phyloP scores from a whole-genome alignment of 352 stramenopile species.

The Pythium chondricola region DNA sequence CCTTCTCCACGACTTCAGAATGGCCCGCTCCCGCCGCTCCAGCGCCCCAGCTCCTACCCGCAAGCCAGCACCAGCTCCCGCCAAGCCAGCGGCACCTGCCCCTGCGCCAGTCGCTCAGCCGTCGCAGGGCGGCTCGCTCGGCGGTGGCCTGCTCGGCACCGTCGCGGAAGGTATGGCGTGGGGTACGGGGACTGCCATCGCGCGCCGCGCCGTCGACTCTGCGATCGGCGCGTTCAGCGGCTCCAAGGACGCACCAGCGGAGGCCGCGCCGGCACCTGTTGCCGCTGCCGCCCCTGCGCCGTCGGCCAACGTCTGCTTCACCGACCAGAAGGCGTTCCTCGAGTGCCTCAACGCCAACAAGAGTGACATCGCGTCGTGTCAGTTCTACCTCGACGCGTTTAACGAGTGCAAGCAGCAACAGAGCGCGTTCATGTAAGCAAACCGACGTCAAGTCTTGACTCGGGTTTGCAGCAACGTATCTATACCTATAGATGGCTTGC shows the following conservation, averaged over 20 bases:
- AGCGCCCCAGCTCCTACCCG: slow-evolving; percentile 24
- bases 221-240: slow-evolving; percentile 60
- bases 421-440: slow-evolving; percentile 51
- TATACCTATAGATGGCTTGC: too few species aligned
- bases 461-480: too few species aligned
- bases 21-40: slow-evolving; percentile 67
- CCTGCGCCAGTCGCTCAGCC: slow-evolving; percentile 22
- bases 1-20: too few species aligned
- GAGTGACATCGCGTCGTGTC: slow-evolving; percentile 75
- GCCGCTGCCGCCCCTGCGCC: slow-evolving; percentile 8
- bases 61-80: slow-evolving; percentile 27
- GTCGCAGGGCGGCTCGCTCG: slow-evolving; percentile 59
- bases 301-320: slow-evolving; percentile 32
- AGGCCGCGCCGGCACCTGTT: slow-evolving; percentile 11
- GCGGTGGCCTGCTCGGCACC: slow-evolving; percentile 90
- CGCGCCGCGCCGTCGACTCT: slow-evolving; percentile 80
- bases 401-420: slow-evolving; percentile 78
- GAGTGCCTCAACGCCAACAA: slow-evolving; percentile 71
- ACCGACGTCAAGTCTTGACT: too few species aligned
- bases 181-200: slow-evolving; percentile 94
- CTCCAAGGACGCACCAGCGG: slow-evolving; percentile 27
- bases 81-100: slow-evolving; percentile 25
- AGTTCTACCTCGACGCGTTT: slow-evolving; percentile 81
- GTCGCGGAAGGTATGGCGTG: slow-evolving; percentile 97
- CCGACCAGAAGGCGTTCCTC: slow-evolving; percentile 72